Percentiles rank a stretch among this genome's conserved stretches.
Evolutionary conservation across 192 early-diverging fungal species (phyloP).

Genomic region (Coemansia sp.): DNA sequence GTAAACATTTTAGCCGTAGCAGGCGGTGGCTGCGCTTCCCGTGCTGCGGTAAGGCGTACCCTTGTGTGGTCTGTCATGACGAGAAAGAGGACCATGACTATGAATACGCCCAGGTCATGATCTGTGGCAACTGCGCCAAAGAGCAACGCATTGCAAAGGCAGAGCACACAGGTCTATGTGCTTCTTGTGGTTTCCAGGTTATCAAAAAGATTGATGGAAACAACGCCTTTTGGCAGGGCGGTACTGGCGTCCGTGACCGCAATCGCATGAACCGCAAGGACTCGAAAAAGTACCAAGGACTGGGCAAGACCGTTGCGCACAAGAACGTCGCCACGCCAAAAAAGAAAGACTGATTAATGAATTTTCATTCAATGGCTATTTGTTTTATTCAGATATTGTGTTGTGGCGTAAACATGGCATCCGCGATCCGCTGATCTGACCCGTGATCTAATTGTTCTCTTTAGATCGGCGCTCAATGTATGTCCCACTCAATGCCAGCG

Average conservation of each 20-base stretch:
- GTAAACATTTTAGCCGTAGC: slow-evolving; percentile 82
- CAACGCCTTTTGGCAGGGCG: slow-evolving; percentile 86
- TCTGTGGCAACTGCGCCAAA: slow-evolving; percentile 80
- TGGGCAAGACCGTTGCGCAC: slow-evolving; percentile 55
- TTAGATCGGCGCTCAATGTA: too few relatives aligned
- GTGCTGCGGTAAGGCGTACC: slow-evolving; percentile 79
- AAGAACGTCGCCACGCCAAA: slow-evolving; percentile 36
- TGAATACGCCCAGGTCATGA: slow-evolving; percentile 70
- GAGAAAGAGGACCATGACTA: slow-evolving; percentile 65
- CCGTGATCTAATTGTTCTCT: too few relatives aligned
- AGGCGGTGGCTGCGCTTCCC: slow-evolving; percentile 91
- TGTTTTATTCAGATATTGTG: too few relatives aligned
- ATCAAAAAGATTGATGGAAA: slow-evolving; percentile 51
- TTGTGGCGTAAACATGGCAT: too few relatives aligned
- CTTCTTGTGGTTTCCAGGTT: slow-evolving; percentile 63
- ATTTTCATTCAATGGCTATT: not conserved
- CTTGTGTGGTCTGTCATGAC: slow-evolving; percentile 86
- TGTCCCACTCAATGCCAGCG: too few relatives aligned
- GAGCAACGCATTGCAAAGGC: slow-evolving; percentile 64
- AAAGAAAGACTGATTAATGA: slow-evolving; percentile 3
- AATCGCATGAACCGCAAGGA: slow-evolving; percentile 75
- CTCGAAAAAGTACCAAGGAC: slow-evolving; percentile 57
- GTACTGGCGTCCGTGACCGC: slow-evolving; percentile 74
- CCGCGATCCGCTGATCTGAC: too few relatives aligned
- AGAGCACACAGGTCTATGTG: slow-evolving; percentile 47